A percentile compares a stretch with the other conserved stretches of the same genome.
Conservation (phyloP, 2,329 filamentous ascomycete genomes). For the Cladosporium colombiae region DNA sequence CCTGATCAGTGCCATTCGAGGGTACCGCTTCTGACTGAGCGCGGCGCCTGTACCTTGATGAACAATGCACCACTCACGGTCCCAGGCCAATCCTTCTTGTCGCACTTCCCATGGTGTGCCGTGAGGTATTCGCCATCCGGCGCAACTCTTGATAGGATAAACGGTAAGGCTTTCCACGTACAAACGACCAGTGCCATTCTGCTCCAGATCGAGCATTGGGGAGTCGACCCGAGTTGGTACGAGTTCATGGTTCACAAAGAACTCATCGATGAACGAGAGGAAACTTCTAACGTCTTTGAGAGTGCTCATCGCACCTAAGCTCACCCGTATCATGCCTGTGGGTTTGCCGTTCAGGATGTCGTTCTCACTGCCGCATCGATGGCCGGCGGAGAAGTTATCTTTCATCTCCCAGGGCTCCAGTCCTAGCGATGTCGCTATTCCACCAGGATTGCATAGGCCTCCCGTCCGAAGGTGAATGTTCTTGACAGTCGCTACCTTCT, state of each 20-base stretch:
- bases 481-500: conserved; percentile 78
- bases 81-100: conserved; percentile 85
- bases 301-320: conserved; percentile 88
- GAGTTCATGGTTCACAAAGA: conserved; percentile 33
- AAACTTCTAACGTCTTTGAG: conserved; percentile 71
- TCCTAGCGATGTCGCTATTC: conserved; percentile 70
- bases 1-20: conserved; percentile 80
- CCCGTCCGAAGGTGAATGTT: conserved; percentile 85
- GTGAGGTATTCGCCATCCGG: conserved; percentile 69
- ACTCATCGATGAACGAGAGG: conserved; percentile 44
- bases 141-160: conserved; percentile 95
- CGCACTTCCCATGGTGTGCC: conserved; percentile 72
- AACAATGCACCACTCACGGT: conserved; percentile 93
- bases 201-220: background rate
- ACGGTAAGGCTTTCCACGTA: conserved; percentile 57
- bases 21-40: conserved; percentile 84
- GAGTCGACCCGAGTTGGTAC: background rate
- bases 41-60: conserved; percentile 82
- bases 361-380: conserved; percentile 79
- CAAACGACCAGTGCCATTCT: conserved; percentile 25
- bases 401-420: conserved; percentile 80
- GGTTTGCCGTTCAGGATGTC: conserved; percentile 83
- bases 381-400: conserved; percentile 79
- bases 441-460: conserved; percentile 88
- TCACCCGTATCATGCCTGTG: conserved; percentile 82